Conservation (phyloP, 441 rosid species). For the Adansonia grandidieri region DNA sequence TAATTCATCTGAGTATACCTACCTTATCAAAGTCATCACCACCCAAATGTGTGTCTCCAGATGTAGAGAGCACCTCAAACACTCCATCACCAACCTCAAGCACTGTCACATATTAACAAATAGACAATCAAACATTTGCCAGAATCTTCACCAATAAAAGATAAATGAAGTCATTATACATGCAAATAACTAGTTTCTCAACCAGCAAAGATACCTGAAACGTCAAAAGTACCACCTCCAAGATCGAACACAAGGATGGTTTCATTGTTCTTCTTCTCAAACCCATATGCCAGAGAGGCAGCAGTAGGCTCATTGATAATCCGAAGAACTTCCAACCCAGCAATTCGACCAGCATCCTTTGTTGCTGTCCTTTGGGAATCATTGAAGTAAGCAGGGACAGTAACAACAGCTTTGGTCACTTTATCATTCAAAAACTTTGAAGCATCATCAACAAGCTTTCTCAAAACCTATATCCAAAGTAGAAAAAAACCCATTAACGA, state of each 20-base stretch:
- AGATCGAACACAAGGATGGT: slow-evolving; percentile 95
- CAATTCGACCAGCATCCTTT: slow-evolving; percentile 97
- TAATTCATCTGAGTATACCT: background rate
- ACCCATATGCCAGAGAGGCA: slow-evolving; percentile 95
- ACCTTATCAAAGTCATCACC: slow-evolving; percentile 98
- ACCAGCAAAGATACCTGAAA: slow-evolving; percentile 53
- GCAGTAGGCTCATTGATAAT: slow-evolving; percentile 97
- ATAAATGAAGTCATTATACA: slow-evolving; percentile 5
- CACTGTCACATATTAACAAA: slow-evolving; percentile 45
- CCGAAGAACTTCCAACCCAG: slow-evolving; percentile 92
- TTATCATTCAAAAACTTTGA: slow-evolving; percentile 90
- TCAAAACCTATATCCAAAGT: slow-evolving; percentile 59
- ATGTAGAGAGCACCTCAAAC: slow-evolving; percentile 90
- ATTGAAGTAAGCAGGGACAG: slow-evolving; percentile 97
- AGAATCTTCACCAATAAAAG: background rate
- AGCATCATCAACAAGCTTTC: slow-evolving; percentile 98
- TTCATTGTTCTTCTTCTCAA: slow-evolving; percentile 88
- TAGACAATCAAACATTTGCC: background rate
- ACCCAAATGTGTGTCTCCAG: slow-evolving; percentile 96
- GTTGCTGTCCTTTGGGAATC: slow-evolving; percentile 97
- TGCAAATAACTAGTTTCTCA: background rate
- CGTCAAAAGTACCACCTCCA: slow-evolving; percentile 84
- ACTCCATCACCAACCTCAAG: slow-evolving; percentile 98
- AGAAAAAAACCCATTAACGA: background rate
- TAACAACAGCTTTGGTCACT: slow-evolving; percentile 91